Conservation (phyloP, 192 early-diverging fungal genomes). For the Podila clonocystis region DNA sequence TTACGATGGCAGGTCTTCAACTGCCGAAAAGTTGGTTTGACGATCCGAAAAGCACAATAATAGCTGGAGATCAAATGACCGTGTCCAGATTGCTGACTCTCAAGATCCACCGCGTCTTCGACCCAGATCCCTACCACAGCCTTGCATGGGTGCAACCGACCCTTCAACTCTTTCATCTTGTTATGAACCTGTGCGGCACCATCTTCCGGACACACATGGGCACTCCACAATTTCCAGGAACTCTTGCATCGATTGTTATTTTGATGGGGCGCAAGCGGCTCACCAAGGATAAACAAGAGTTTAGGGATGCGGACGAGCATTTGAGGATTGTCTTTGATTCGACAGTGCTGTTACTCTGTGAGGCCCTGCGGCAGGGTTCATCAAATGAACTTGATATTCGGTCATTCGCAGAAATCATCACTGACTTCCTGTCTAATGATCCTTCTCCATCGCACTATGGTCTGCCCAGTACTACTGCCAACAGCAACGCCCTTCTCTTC, state of each 20-base stretch:
- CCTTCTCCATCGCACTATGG: too few species aligned
- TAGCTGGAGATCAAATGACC: slow-evolving; percentile 19
- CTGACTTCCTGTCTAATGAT: too few species aligned
- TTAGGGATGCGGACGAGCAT: too few species aligned
- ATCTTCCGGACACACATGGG: slow-evolving; percentile 22
- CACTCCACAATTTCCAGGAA: slow-evolving; percentile 6
- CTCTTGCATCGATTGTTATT: slow-evolving; percentile 12
- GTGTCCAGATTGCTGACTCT: slow-evolving; percentile 22
- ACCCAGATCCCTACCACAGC: slow-evolving; percentile 12
- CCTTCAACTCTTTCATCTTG: slow-evolving; percentile 13
- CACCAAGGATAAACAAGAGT: too few species aligned
- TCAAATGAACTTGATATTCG: too few species aligned
- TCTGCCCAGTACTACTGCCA: too few species aligned
- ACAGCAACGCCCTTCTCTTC: too few species aligned
- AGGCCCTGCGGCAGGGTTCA: too few species aligned
- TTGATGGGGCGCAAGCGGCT: slow-evolving; percentile 9
- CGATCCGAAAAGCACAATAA: slow-evolving; percentile 3
- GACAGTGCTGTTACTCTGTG: too few species aligned
- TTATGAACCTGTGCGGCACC: slow-evolving; percentile 3
- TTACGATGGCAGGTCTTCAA: slow-evolving; percentile 7
- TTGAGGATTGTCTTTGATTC: too few species aligned
- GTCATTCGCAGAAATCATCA: too few species aligned
- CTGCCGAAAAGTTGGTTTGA: slow-evolving; percentile 18
- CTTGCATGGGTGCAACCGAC: slow-evolving; percentile 19
- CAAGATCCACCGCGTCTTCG: slow-evolving; percentile 12